A percentile compares a stretch with the other conserved stretches of the same genome.
Conservation (phyloP, 192 early-diverging fungal species). For the Coemansia sp. region DNA sequence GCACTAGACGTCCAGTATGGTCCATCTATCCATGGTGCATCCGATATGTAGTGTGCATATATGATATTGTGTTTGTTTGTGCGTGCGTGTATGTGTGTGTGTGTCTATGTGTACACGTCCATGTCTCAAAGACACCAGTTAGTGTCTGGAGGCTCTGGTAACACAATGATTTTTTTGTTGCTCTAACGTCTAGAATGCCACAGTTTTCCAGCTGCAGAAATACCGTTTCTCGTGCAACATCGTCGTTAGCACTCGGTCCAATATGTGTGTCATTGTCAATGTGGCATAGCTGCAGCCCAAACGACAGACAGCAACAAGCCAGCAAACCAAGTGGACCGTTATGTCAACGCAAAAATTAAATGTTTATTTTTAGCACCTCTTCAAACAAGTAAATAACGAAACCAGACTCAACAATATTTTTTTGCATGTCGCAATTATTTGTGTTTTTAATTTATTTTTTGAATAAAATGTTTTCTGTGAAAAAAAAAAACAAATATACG, state of each 20-base stretch:
- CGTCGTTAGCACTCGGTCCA: not conserved
- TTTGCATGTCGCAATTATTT: constrained; percentile 2
- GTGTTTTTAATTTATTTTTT: not conserved
- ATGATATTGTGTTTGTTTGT: not conserved
- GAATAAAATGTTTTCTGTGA: not conserved
- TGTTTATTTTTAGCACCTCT: not conserved
- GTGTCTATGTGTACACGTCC: not conserved
- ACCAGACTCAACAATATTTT: not conserved
- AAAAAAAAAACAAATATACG: not conserved
- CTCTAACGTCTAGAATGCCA: not conserved
- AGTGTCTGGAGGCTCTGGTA: not conserved
- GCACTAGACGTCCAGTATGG: not conserved
- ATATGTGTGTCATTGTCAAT: not conserved
- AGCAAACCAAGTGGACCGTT: not conserved
- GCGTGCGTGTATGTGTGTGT: not conserved
- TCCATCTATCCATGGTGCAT: not conserved
- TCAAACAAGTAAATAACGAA: not conserved
- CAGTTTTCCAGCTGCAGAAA: not conserved
- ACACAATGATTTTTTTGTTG: not conserved
- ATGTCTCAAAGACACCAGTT: not conserved
- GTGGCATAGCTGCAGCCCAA: not conserved
- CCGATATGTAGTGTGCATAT: not conserved
- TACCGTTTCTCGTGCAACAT: not conserved
- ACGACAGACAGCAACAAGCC: not conserved
- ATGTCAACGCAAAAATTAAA: not conserved